These are phyloP conservation scores for Candida tallmaniae DNA, from an alignment of 805 yeast genomes.

Conservation along the genomic window DNA sequence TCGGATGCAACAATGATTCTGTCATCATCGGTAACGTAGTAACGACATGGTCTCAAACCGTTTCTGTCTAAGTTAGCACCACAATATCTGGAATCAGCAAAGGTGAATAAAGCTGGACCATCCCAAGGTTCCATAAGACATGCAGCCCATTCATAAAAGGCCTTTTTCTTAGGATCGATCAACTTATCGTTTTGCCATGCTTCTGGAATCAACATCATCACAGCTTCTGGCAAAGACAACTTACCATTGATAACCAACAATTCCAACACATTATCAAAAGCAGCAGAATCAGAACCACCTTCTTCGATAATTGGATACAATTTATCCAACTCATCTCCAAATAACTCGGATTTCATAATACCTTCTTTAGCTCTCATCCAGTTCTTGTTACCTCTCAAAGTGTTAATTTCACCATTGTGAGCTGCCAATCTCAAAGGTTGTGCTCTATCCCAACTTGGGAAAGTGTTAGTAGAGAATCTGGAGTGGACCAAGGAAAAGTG, in stretches of 20 bases:
- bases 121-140: slow-evolving; percentile 99
- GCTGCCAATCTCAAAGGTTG: slow-evolving; percentile 98
- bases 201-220: slow-evolving; percentile 95
- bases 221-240: slow-evolving; percentile 90
- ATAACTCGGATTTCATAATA: slow-evolving; percentile 80
- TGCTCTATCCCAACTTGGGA: slow-evolving; percentile 99
- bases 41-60: slow-evolving; percentile 97
- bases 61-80: slow-evolving; percentile 98
- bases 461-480: slow-evolving; percentile 94
- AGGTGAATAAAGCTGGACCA: slow-evolving; percentile 96
- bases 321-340: slow-evolving; percentile 88
- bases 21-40: slow-evolving; percentile 91
- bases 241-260: slow-evolving; percentile 88
- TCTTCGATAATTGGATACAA: slow-evolving; percentile 95
- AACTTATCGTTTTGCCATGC: slow-evolving; percentile 89
- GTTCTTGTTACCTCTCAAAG: slow-evolving; percentile 94
- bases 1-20: slow-evolving; percentile 97
- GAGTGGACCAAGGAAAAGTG: slow-evolving; percentile 97
- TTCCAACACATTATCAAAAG: slow-evolving; percentile 93
- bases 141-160: slow-evolving; percentile 99
- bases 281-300: slow-evolving; percentile 98
- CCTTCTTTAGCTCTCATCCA: slow-evolving; percentile 99
- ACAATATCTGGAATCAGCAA: slow-evolving; percentile 95
- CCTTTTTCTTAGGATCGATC: slow-evolving; percentile 89
- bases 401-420: slow-evolving; percentile 97